Evolutionary conservation across 148 eudicot genomes (phyloP).

Genomic region (Camellia sinensis): DNA sequence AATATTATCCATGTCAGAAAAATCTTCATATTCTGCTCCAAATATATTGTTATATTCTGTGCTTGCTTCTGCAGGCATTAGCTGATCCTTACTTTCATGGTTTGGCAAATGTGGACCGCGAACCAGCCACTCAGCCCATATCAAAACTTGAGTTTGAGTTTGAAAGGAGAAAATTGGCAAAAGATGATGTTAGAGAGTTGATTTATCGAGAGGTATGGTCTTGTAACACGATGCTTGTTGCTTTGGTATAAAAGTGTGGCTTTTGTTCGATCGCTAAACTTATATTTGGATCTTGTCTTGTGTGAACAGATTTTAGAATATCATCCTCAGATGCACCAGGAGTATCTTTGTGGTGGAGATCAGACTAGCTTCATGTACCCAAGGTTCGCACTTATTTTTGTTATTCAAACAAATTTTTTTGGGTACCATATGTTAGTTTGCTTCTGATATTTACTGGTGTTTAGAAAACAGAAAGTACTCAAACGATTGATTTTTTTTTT

Average conservation of each 20-base stretch:
- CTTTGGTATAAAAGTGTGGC: slow-evolving; percentile 2
- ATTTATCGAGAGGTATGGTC: slow-evolving; percentile 60
- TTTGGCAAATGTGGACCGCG: slow-evolving; percentile 50
- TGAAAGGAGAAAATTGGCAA: slow-evolving; percentile 52
- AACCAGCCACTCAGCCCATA: slow-evolving; percentile 57
- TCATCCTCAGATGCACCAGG: slow-evolving; percentile 77
- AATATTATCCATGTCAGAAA: neutral
- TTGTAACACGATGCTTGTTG: neutral
- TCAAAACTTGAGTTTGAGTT: slow-evolving; percentile 69
- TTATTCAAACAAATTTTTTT: neutral
- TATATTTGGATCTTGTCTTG: slow-evolving; percentile 6
- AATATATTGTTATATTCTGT: slow-evolving; percentile 4
- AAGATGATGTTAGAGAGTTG: slow-evolving; percentile 65
- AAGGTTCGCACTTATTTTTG: slow-evolving; percentile 38
- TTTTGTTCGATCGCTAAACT: slow-evolving; percentile 14
- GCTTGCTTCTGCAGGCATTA: slow-evolving; percentile 43
- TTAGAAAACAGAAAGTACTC: neutral
- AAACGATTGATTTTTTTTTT: neutral
- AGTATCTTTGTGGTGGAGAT: slow-evolving; percentile 61
- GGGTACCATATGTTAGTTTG: neutral
- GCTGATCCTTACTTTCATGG: slow-evolving; percentile 63
- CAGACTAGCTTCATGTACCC: slow-evolving; percentile 81
- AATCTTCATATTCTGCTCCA: neutral
- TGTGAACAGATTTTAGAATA: slow-evolving; percentile 63
- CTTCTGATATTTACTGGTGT: neutral